phyloP scores from a whole-genome alignment of 495 filamentous ascomycete species.

The Thermothielavioides terrestris region DNA sequence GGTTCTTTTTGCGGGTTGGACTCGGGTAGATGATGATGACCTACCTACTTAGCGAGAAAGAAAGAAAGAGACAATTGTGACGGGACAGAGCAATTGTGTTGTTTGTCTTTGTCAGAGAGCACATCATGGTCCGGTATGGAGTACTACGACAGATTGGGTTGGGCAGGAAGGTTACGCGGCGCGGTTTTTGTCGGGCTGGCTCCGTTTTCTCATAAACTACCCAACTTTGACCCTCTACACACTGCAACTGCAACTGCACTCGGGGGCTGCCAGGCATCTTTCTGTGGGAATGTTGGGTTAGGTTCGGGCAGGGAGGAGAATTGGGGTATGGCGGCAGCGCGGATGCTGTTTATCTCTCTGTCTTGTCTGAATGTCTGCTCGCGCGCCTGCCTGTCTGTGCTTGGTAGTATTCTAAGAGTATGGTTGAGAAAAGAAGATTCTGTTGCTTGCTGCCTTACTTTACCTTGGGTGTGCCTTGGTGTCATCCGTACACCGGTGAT shows the following conservation, averaged over 20 bases:
- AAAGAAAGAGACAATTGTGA: neutral
- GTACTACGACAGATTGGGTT: neutral
- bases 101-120: no score
- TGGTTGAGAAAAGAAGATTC: neutral
- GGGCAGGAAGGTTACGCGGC: neutral
- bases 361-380: neutral
- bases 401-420: neutral
- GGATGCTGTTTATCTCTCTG: neutral
- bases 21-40: slow-evolving; percentile 1
- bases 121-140: no score
- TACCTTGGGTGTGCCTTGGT: no score
- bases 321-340: no score
- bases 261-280: no score
- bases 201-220: no score
- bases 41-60: slow-evolving; percentile 1
- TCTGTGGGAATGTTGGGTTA: no score
- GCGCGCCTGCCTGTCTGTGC: neutral
- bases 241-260: no score
- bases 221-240: no score
- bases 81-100: neutral
- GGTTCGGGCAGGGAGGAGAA: no score
- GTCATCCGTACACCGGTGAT: no score
- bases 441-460: neutral
- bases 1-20: neutral
- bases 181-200: no score